A percentile compares a stretch with the other conserved stretches of the same genome.
Conservation (phyloP, 352 stramenopile genomes). For the Globisporangium megalacanthum region DNA sequence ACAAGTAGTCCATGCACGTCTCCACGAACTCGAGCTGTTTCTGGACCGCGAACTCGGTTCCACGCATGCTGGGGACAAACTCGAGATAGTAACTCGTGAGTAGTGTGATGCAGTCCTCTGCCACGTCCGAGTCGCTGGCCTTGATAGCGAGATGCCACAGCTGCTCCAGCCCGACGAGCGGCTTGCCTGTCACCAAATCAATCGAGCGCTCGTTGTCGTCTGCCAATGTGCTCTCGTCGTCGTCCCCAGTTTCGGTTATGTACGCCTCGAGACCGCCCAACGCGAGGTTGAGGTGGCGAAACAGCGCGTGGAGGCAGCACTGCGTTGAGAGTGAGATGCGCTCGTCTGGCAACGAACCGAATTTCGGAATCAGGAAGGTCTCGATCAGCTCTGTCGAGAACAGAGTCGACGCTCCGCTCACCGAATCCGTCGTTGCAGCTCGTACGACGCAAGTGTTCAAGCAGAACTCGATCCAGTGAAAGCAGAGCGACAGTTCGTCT, state of each 20-base stretch:
- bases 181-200: conserved; percentile 34
- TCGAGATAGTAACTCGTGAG: conserved; percentile 56
- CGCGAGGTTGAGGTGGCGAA: conserved; percentile 48
- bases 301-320: conserved; percentile 69
- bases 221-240: background rate
- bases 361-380: conserved; percentile 38
- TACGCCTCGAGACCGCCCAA: conserved; percentile 34
- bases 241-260: background rate
- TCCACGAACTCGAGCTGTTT: conserved; percentile 49
- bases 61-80: conserved; percentile 27
- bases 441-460: conserved; percentile 25
- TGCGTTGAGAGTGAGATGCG: conserved; percentile 40
- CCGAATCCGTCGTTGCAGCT: background rate
- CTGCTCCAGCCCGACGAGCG: conserved; percentile 39
- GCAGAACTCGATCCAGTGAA: conserved; percentile 73
- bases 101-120: conserved; percentile 57
- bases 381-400: conserved; percentile 22
- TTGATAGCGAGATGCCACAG: conserved; percentile 59
- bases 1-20: conserved; percentile 47
- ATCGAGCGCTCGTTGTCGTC: conserved; percentile 7
- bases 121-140: conserved; percentile 32
- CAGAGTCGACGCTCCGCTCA: conserved; percentile 4
- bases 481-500: conserved; percentile 57
- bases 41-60: conserved; percentile 19
- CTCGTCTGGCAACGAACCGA: conserved; percentile 24